Percentiles rank a stretch among this genome's conserved stretches.
Evolutionary conservation across 2,329 filamentous ascomycete genomes (phyloP).

Genomic region (Colletotrichum brevisporum): DNA sequence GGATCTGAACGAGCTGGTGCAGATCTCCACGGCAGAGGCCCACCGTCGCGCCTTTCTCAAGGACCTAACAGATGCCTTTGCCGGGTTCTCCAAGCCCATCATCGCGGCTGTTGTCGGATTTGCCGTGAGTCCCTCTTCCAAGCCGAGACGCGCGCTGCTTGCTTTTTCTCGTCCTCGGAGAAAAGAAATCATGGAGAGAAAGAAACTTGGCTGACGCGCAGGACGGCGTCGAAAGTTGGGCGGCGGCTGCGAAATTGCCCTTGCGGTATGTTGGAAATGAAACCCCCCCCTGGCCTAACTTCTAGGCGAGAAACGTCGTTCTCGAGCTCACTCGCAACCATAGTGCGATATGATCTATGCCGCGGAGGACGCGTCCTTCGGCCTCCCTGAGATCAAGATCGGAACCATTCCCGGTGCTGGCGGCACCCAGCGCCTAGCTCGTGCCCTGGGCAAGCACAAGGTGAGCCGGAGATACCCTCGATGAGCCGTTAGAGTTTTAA

Average conservation of each 20-base stretch:
- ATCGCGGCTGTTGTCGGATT: conserved; percentile 65
- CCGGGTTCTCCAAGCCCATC: conserved; percentile 59
- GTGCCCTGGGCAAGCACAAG: conserved; percentile 57
- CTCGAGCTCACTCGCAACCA: conserved; percentile 13
- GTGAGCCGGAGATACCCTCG: conserved; percentile 41
- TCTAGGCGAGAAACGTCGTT: conserved; percentile 1
- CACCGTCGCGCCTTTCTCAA: conserved; percentile 48
- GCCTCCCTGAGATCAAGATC: conserved; percentile 56
- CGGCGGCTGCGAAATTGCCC: conserved; percentile 65
- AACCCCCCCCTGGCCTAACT: not conserved
- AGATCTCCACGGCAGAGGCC: conserved; percentile 44
- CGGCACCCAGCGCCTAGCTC: conserved; percentile 57
- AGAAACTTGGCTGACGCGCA: conserved; percentile 18
- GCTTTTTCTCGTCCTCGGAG: not conserved
- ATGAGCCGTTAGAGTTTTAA: conserved; percentile 42
- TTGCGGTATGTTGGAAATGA: conserved; percentile 52
- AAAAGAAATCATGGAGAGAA: not conserved
- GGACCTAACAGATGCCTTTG: conserved; percentile 56
- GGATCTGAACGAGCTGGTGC: conserved; percentile 44
- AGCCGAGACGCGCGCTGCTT: not conserved
- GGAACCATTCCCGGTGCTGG: conserved; percentile 58
- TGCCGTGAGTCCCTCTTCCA: conserved; percentile 55
- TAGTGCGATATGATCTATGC: conserved; percentile 58
- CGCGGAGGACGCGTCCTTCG: conserved; percentile 53
- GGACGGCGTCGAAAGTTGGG: conserved; percentile 52